phyloP scores from a whole-genome alignment of 306 rosid species.

The Quercus cerris region DNA sequence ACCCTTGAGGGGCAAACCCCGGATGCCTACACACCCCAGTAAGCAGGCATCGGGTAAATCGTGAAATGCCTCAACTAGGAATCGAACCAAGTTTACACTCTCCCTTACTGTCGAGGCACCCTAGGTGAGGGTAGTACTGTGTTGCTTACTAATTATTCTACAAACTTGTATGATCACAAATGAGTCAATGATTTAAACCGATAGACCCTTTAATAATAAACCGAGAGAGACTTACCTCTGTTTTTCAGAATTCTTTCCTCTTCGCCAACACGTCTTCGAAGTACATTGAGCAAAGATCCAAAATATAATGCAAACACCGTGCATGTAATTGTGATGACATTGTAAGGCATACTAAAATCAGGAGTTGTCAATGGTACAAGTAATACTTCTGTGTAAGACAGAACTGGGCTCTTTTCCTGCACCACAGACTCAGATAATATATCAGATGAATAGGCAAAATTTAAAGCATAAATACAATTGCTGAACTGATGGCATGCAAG shows the following conservation, averaged over 20 bases:
- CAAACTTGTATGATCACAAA: not conserved
- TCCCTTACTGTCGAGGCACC: too few relatives aligned
- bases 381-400: constrained; percentile 79
- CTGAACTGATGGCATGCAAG: not conserved
- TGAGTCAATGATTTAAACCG: not conserved
- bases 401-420: constrained; percentile 67
- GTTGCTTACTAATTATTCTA: not conserved
- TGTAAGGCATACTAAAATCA: constrained; percentile 97
- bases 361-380: constrained; percentile 95
- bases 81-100: too few relatives aligned
- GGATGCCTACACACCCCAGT: too few relatives aligned
- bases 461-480: constrained; percentile 3
- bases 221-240: constrained; percentile 48
- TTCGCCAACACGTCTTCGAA: constrained; percentile 76
- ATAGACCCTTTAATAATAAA: too few relatives aligned
- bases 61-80: too few relatives aligned
- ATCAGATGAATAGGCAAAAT: not conserved
- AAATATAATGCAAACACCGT: constrained; percentile 84
- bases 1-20: too few relatives aligned
- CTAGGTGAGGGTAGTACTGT: too few relatives aligned
- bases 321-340: constrained; percentile 92
- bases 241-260: constrained; percentile 70
- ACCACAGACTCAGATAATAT: constrained; percentile 17
- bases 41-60: too few relatives aligned
- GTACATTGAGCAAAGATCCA: constrained; percentile 83